Base-by-base conservation (phyloP, 176 grass and related monocot genomes). In the Ensete glaucum region DNA sequence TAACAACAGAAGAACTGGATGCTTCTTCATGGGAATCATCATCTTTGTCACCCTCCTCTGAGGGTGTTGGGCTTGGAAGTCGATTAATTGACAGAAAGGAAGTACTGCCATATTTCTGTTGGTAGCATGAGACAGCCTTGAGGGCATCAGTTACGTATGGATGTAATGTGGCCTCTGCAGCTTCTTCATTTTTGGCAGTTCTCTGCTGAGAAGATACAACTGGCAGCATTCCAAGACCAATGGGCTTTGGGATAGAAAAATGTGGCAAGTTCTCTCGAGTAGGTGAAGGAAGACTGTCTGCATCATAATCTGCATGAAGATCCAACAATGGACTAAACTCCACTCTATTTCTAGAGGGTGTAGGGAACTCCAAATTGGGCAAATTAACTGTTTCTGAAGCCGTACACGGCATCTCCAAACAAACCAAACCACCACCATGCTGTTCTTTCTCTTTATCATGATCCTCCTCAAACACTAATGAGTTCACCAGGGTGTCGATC, bases 41-140 rank as follows among this genome's bases (percentile, higher is more conserved):
- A 66, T 83, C 79, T 86, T 81, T 75, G 15, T 69, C 71, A 60
- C 34, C 11, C 65, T 74, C 85, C 81, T 84, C 88, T 60, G 94
- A 98, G 43, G 95, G 95, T 79, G 95, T 99, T 76, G 95, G 95
- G 68, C 95, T 99, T 49, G 90, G 95, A 27, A 99, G 86, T 81
- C 85, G 83, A 80, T 89, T 86, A 80, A 69, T 87, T 78, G 76
- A 51, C 73, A 89, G 86, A 64, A 57, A 73, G 76, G 85, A 87
- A 53, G 56, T 93, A 56, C 86, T 86, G 12, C 85, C 76, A n/a
- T 92, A 94, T 58, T 87, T 93, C 78, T 89, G 88, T 54, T 91
- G 88, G 69, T 99, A 99, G 25, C 84, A 89, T 9, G 88, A 99
- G 64, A 99, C 84, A 78, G 91, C 95, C 74, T 87, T 99, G 26